Evolutionary conservation across 805 yeast genomes (phyloP), one percentile per base, ranked within the genome.

Genomic region (Teunomyces lycoperdinae): DNA sequence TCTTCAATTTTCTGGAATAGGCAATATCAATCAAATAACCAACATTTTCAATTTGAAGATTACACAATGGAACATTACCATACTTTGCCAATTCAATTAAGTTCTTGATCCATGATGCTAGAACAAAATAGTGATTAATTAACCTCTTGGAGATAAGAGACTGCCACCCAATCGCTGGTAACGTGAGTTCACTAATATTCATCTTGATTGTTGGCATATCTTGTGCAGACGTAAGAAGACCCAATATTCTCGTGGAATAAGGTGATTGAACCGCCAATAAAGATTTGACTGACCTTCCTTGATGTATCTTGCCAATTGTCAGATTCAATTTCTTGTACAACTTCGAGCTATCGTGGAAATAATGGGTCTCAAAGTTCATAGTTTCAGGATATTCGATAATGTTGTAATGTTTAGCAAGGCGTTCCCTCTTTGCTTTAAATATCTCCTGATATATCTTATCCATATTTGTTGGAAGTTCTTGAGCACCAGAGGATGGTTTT

Each of bases 101-200:
- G 56, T 85, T 84, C 33, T 76, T 72, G 27, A 90, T 60, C 87
- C 96, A 85, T 1, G 83, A 71, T 0, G 94, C 86, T 40, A 90
- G 67, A 0, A 88, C 81, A 40, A 92, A 73, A 62, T 83, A 82
- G 53, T 87, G 90, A 55, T 83, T 84, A 36, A 84, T 74, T 3
- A 89, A 70, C 52, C 89, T 71, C 52, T 82, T 84, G 46, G 84
- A 70, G 6, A 89, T 74, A 10, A 81, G 70, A 1, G 79, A 63
- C 61, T 89, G 94, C 96, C 97, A 90, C 3, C 90, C 85, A 44
- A 91, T 68, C 4, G 91, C 84, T 9, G 92, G 90, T 28, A 87
- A 64, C 1, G 80, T 68, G 14, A 81, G 59, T 54, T 84, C 87
- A 40, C 80, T 75, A 16, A 80, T 72, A 14, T 76, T 71, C 78